Conservation (phyloP, 768 basidiomycete species). For the Mycena floridula region DNA sequence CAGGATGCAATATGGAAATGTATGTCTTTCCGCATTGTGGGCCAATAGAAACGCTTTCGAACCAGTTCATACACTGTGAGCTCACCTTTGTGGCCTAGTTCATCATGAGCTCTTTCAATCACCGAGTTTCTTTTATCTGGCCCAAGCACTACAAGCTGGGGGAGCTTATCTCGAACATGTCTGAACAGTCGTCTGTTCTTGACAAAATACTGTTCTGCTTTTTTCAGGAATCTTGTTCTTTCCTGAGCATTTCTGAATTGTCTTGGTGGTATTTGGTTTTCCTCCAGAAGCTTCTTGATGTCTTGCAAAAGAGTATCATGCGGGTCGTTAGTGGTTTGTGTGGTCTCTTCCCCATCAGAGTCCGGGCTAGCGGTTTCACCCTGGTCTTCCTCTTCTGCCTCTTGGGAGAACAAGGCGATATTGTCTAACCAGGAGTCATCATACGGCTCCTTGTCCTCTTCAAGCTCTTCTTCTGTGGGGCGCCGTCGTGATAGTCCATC, state of each 20-base stretch:
- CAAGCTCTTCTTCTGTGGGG: constrained; percentile 9
- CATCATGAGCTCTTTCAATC: too few relatives aligned
- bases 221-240: not conserved
- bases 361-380: not conserved
- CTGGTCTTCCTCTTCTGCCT: constrained; percentile 10
- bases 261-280: not conserved
- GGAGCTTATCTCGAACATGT: too few relatives aligned
- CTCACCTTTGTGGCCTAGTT: too few relatives aligned
- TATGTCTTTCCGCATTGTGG: too few relatives aligned
- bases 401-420: constrained; percentile 15
- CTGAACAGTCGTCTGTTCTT: not conserved
- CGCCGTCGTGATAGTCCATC: constrained; percentile 25
- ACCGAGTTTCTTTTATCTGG: too few relatives aligned
- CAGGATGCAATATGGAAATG: too few relatives aligned
- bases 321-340: not conserved
- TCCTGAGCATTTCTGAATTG: not conserved
- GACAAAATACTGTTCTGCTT: not conserved
- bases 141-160: too few relatives aligned
- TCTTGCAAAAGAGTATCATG: not conserved
- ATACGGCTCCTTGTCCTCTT: constrained; percentile 4
- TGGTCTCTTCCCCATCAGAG: not conserved
- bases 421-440: constrained; percentile 12
- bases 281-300: not conserved
- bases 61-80: too few relatives aligned
- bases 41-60: too few relatives aligned